These are phyloP conservation scores for Coemansia aciculifera DNA, from an alignment of 192 early-diverging fungal genomes.

Conservation along the genomic window DNA sequence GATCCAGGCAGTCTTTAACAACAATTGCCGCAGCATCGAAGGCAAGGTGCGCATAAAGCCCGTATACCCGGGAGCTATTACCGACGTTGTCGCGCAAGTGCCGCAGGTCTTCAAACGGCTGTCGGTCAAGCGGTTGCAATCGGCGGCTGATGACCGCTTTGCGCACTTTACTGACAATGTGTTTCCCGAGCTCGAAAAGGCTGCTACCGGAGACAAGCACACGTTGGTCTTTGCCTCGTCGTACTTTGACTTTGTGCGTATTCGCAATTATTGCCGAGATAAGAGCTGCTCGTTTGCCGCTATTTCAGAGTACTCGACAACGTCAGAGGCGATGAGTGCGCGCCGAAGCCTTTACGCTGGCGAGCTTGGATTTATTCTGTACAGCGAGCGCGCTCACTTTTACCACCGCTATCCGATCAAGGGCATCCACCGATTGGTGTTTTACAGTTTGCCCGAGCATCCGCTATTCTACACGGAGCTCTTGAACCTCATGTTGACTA, in stretches of 20 bases:
- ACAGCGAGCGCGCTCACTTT: conserved; percentile 97
- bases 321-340: conserved; percentile 71
- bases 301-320: conserved; percentile 91
- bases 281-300: conserved; percentile 71
- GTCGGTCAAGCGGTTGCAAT: conserved; percentile 58
- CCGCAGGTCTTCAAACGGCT: conserved; percentile 85
- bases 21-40: conserved; percentile 56
- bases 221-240: conserved; percentile 82
- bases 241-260: conserved; percentile 95
- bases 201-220: conserved; percentile 59
- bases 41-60: conserved; percentile 75
- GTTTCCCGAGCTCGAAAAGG: conserved; percentile 53
- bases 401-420: conserved; percentile 85
- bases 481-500: conserved; percentile 65
- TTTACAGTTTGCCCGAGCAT: conserved; percentile 88
- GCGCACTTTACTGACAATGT: conserved; percentile 77
- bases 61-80: conserved; percentile 65
- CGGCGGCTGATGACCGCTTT: conserved; percentile 80
- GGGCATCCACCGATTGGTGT: conserved; percentile 81
- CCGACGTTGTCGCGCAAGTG: conserved; percentile 76
- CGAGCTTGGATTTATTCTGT: conserved; percentile 72
- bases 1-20: conserved; percentile 85
- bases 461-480: conserved; percentile 87
- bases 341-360: conserved; percentile 81
- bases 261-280: conserved; percentile 85